Conservation (phyloP, 1,139 yeast species). For the Hansenula anomala region DNA sequence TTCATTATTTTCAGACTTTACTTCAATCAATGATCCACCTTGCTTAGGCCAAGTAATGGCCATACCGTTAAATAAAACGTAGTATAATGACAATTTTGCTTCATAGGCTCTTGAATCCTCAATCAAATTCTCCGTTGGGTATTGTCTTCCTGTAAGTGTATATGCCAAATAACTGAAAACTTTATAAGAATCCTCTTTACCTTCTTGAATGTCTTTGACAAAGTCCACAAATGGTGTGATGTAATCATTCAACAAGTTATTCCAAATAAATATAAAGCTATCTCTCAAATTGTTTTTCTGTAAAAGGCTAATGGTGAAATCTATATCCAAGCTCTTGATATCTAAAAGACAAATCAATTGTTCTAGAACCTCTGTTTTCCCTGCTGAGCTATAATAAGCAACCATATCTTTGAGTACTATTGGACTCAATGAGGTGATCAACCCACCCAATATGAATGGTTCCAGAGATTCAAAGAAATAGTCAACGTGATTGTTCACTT, state of each 20-base stretch:
- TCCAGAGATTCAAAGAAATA: constrained; percentile 49
- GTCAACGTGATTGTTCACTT: constrained; percentile 24
- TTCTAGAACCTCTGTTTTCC: constrained; percentile 50
- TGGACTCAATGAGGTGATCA: constrained; percentile 53
- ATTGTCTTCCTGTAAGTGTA: constrained; percentile 70
- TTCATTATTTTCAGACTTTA: no score
- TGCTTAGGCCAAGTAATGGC: constrained; percentile 38
- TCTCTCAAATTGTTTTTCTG: constrained; percentile 50
- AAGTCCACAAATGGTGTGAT: constrained; percentile 60
- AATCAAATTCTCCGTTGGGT: constrained; percentile 64
- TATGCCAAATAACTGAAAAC: constrained; percentile 63
- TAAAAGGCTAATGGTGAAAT: constrained; percentile 59
- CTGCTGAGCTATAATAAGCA: constrained; percentile 36
- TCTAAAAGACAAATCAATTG: constrained; percentile 66
- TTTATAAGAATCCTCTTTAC: constrained; percentile 24
- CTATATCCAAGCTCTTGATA: constrained; percentile 61
- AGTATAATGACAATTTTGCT: constrained; percentile 49
- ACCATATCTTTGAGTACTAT: constrained; percentile 56
- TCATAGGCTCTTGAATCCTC: constrained; percentile 24
- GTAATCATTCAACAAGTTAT: constrained; percentile 58
- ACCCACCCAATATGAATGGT: constrained; percentile 42
- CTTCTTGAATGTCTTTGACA: constrained; percentile 32
- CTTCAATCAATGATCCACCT: no score
- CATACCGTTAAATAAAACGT: constrained; percentile 48
- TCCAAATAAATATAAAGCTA: constrained; percentile 65